Conservation (phyloP, 2,329 filamentous ascomycete species). For the Myriosclerotinia curreyana region DNA sequence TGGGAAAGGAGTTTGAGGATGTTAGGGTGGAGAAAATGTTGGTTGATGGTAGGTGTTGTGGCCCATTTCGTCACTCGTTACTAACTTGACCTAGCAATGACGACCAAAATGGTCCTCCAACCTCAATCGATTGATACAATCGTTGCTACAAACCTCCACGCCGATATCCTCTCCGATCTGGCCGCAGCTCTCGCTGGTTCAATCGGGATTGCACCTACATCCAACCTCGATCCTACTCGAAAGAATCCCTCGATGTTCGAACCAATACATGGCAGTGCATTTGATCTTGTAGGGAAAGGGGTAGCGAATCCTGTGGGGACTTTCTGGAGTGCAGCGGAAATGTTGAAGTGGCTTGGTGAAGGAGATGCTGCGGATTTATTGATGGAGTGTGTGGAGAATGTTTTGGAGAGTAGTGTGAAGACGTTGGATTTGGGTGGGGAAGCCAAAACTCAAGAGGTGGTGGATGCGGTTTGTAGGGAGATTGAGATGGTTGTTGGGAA, state of each 20-base stretch:
- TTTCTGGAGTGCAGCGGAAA: conserved; percentile 57
- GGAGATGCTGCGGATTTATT: conserved; percentile 49
- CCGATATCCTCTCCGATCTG: conserved; percentile 68
- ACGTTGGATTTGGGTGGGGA: conserved; percentile 54
- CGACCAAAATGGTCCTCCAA: conserved; percentile 54
- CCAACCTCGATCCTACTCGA: conserved; percentile 61
- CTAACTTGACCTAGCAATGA: conserved; percentile 36
- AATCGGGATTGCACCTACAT: conserved; percentile 70
- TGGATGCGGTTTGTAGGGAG: conserved; percentile 33
- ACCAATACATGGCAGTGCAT: conserved; percentile 58
- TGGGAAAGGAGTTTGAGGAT: conserved; percentile 64
- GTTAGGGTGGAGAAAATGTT: conserved; percentile 48
- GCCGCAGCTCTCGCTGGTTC: conserved; percentile 67
- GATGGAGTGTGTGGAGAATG: conserved; percentile 52
- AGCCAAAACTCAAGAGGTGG: conserved; percentile 30
- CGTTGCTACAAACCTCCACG: conserved; percentile 60
- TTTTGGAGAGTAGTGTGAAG: conserved; percentile 51
- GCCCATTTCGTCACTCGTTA: background rate
- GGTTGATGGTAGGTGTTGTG: conserved; percentile 22
- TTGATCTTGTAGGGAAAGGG: conserved; percentile 57
- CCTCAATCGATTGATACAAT: conserved; percentile 59
- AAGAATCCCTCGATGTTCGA: conserved; percentile 58
- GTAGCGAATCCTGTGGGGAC: conserved; percentile 57
- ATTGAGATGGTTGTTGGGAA: conserved; percentile 24
- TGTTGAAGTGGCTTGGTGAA: conserved; percentile 57